Percentiles rank a stretch among this genome's conserved stretches.
phyloP scores from a whole-genome alignment of 2,329 filamentous ascomycete genomes.

The Akanthomyces muscarius region DNA sequence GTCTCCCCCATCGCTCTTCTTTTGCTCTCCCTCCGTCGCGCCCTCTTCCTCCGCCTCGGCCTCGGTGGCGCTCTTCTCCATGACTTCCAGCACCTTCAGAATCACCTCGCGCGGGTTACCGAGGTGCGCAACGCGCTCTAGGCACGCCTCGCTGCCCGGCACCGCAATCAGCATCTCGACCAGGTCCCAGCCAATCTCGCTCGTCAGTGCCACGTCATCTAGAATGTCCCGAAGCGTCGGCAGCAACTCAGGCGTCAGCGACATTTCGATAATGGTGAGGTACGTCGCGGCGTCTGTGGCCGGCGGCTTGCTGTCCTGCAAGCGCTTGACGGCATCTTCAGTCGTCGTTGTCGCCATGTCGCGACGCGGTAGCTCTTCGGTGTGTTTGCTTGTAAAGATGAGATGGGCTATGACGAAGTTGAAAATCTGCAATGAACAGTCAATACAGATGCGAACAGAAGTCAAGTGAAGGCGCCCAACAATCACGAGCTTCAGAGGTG shows the following conservation, averaged over 20 bases:
- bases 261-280: slow-evolving; percentile 72
- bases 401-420: not conserved
- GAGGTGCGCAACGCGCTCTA: slow-evolving; percentile 69
- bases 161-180: slow-evolving; percentile 69
- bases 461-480: not conserved
- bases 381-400: not conserved
- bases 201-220: slow-evolving; percentile 63
- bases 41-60: not conserved
- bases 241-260: slow-evolving; percentile 62
- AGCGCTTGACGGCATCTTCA: slow-evolving; percentile 41
- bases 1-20: slow-evolving; percentile 30
- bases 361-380: not conserved
- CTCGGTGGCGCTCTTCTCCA: slow-evolving; percentile 52
- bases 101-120: slow-evolving; percentile 81
- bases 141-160: slow-evolving; percentile 63
- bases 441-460: not conserved
- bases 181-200: slow-evolving; percentile 80
- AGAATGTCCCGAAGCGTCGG: slow-evolving; percentile 65
- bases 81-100: slow-evolving; percentile 70
- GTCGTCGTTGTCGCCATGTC: slow-evolving; percentile 33
- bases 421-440: not conserved
- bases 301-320: slow-evolving; percentile 47
- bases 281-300: slow-evolving; percentile 68
- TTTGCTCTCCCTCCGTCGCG: not conserved
- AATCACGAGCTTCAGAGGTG: not conserved